Evolutionary conservation across 768 basidiomycete species (phyloP).

Genomic region (Hypholoma sublateritium): DNA sequence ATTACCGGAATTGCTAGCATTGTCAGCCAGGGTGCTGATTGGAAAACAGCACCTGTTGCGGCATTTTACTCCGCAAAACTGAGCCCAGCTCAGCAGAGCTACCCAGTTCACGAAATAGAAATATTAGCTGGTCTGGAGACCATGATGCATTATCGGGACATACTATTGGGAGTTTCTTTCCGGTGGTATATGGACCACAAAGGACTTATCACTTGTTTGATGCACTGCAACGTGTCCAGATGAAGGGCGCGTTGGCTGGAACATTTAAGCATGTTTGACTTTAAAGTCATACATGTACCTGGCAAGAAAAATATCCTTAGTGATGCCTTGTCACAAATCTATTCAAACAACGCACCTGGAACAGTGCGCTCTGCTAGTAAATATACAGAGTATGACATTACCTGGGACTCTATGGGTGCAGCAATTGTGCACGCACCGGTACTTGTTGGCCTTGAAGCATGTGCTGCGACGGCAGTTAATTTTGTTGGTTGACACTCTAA

Average conservation of each 20-base stretch:
- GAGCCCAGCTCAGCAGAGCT: constrained; percentile 31
- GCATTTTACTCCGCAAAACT: constrained; percentile 32
- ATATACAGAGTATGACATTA: constrained; percentile 18
- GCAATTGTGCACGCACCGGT: constrained; percentile 6
- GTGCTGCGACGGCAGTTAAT: background rate
- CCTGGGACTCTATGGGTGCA: constrained; percentile 2
- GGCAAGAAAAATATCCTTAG: constrained; percentile 38
- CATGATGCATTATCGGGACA: constrained; percentile 26
- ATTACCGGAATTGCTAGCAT: constrained; percentile 22
- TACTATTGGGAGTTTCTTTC: constrained; percentile 30
- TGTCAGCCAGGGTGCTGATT: constrained; percentile 12
- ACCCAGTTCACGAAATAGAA: no score
- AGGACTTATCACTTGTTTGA: constrained; percentile 28
- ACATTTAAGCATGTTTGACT: constrained; percentile 38
- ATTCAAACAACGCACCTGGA: constrained; percentile 21
- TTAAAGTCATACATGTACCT: constrained; percentile 27
- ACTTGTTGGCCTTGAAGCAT: constrained; percentile 9
- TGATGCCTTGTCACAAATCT: constrained; percentile 38
- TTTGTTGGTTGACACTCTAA: background rate
- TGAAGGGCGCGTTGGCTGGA: constrained; percentile 39
- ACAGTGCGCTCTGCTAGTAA: constrained; percentile 20
- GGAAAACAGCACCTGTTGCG: constrained; percentile 16
- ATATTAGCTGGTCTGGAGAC: constrained; percentile 34
- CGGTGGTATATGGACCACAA: constrained; percentile 33
- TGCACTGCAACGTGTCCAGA: constrained; percentile 34